phyloP scores from a whole-genome alignment of 805 yeast genomes.

The Ogataea pignaliae region DNA sequence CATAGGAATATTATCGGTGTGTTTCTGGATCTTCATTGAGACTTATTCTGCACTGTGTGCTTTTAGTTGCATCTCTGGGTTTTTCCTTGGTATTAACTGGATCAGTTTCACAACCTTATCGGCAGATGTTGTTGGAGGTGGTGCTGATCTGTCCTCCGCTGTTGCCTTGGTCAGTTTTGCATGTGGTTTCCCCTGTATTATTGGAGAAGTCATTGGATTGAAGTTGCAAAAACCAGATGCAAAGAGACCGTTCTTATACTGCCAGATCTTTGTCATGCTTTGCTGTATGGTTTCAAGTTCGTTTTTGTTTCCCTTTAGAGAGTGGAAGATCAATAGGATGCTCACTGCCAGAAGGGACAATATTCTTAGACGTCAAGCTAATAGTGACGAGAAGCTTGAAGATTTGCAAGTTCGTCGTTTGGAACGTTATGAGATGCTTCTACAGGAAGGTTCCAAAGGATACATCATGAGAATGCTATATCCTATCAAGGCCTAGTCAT shows the following conservation, averaged over 20 bases:
- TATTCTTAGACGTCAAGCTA: slow-evolving; percentile 2
- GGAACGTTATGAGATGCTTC: slow-evolving; percentile 13
- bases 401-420: slow-evolving; percentile 7
- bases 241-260: slow-evolving; percentile 45
- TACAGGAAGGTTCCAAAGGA: slow-evolving; percentile 2
- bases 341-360: slow-evolving; percentile 24
- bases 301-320: slow-evolving; percentile 47
- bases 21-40: slow-evolving; percentile 46
- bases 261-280: slow-evolving; percentile 58
- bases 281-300: slow-evolving; percentile 39
- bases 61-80: slow-evolving; percentile 41
- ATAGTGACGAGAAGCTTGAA: neutral
- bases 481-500: slow-evolving; percentile 24
- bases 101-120: slow-evolving; percentile 32
- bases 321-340: slow-evolving; percentile 45
- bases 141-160: slow-evolving; percentile 27
- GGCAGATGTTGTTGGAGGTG: slow-evolving; percentile 32
- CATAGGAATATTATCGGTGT: slow-evolving; percentile 36
- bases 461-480: slow-evolving; percentile 22
- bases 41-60: slow-evolving; percentile 38
- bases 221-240: slow-evolving; percentile 22
- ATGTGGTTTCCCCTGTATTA: slow-evolving; percentile 28
- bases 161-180: slow-evolving; percentile 21
- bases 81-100: slow-evolving; percentile 44
- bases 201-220: slow-evolving; percentile 31